These are phyloP conservation scores for Penicillium griseofulvum DNA, from an alignment of 2,329 filamentous ascomycete species.

Conservation along the genomic window DNA sequence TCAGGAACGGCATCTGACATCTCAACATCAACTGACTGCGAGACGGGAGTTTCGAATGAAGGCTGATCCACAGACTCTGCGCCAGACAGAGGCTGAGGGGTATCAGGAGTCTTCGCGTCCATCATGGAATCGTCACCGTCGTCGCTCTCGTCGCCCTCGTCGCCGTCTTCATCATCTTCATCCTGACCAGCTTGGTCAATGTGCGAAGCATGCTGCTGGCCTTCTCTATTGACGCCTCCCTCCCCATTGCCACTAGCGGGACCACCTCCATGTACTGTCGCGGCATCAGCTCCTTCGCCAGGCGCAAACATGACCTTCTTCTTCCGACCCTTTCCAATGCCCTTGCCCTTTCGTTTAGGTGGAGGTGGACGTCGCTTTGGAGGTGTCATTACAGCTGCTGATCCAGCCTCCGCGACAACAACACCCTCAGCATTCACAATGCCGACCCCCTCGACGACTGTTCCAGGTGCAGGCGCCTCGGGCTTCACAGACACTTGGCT, in stretches of 20 bases:
- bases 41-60: conserved; percentile 12
- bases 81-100: conserved; percentile 31
- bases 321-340: conserved; percentile 74
- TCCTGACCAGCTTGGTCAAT: conserved; percentile 45
- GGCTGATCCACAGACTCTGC: conserved; percentile 19
- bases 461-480: conserved; percentile 53
- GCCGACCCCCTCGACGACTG: conserved; percentile 58
- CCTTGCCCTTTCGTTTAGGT: conserved; percentile 77
- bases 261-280: conserved; percentile 37
- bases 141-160: conserved; percentile 51
- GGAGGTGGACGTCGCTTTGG: conserved; percentile 66
- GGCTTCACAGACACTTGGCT: conserved; percentile 34
- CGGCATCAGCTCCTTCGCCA: conserved; percentile 43
- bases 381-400: conserved; percentile 48
- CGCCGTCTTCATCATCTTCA: conserved; percentile 49
- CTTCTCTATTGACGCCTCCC: conserved; percentile 39
- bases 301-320: conserved; percentile 63
- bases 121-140: conserved; percentile 52
- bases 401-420: conserved; percentile 51
- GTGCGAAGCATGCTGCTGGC: conserved; percentile 42
- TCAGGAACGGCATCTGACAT: conserved; percentile 20
- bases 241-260: conserved; percentile 40
- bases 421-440: conserved; percentile 62
- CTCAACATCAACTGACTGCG: conserved; percentile 20
- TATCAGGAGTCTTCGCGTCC: conserved; percentile 46